Evolutionary conservation across 2,329 filamentous ascomycete species (phyloP), one percentile per base, ranked within the genome.

Genomic region (Trichoderma guizhouense): DNA sequence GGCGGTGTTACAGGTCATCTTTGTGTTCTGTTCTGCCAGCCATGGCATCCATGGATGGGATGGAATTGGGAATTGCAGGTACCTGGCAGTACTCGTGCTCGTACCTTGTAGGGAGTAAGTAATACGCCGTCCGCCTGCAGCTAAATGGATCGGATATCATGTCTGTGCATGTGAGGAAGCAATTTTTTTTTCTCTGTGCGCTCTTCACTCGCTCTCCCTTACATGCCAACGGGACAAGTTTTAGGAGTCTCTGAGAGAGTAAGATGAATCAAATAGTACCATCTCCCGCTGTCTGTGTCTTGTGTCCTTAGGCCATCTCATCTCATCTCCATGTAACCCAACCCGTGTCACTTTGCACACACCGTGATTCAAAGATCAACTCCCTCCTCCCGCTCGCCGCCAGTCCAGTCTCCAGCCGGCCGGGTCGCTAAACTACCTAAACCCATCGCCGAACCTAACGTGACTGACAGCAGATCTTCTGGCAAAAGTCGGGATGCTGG

Each of bases 391-490:
- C 63, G 28, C 65, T 21, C 65, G 36, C 39, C 47, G 28, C 32
- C 21, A 28, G 34, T 36, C 14, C 36, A 55, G 53, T 62, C 66
- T 69, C 66, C 66, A 69, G 66, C 57, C 66, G 28, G 53, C 66
- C 21, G 66, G 66, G 57, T 69, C 66, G 66, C 66, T 61, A 69
- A 69, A 62, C 55, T 43, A 43, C 39, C 39, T 51, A 69, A 51
- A 51, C 24, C 53, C 55, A 69, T 61, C 55, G 66, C 66, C 66
- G 66, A 69, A 69, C 66, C 36, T 51, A 51, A 69, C 55, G 64
- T 61, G 66, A 60, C 55, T 51, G 66, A 69, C 66, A 53, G 66
- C 66, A 61, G 66, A 69, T 69, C 66, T 34, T 47, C 36, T 28
- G 57, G 58, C 32, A 69, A 69, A 53, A 61, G 66, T 61, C 57